These are phyloP conservation scores for Pythium plurisporium DNA, from an alignment of 352 stramenopile genomes.

Conservation along the genomic window DNA sequence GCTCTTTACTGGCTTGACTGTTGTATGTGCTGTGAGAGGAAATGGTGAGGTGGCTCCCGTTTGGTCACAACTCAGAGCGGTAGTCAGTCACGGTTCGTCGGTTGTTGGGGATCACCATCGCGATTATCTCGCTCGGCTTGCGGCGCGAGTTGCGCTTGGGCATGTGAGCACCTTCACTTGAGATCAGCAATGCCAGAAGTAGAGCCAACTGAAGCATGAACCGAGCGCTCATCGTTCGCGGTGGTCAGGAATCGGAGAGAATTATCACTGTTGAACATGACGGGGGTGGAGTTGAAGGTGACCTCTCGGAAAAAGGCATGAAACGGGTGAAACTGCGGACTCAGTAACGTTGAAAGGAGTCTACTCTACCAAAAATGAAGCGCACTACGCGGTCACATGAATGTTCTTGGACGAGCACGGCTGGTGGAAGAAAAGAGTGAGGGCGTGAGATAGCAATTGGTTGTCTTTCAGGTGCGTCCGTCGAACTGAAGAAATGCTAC, in stretches of 20 bases:
- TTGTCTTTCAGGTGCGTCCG: not conserved
- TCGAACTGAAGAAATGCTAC: slow-evolving; percentile 13
- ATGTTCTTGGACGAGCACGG: too few species aligned
- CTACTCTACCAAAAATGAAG: too few species aligned
- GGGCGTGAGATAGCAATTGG: not conserved
- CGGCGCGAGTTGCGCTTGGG: not conserved
- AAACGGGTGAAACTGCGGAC: too few species aligned
- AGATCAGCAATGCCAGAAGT: not conserved
- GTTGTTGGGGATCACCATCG: not conserved
- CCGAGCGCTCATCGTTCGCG: not conserved
- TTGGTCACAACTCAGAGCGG: not conserved
- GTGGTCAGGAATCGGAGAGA: not conserved
- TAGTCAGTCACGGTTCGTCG: not conserved
- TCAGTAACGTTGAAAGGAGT: too few species aligned
- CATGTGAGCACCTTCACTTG: not conserved
- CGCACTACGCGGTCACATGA: too few species aligned
- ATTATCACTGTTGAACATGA: too few species aligned
- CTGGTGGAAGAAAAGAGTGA: too few species aligned
- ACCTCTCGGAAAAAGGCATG: not conserved
- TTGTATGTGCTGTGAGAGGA: not conserved
- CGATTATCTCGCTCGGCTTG: not conserved
- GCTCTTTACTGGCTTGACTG: too few species aligned
- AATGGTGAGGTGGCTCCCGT: not conserved
- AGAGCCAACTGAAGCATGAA: not conserved
- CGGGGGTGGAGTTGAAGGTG: too few species aligned